Percentiles rank a stretch among this genome's conserved stretches.
Evolutionary conservation across 2,329 filamentous ascomycete genomes (phyloP).

Genomic region (Gyromitra esculenta): DNA sequence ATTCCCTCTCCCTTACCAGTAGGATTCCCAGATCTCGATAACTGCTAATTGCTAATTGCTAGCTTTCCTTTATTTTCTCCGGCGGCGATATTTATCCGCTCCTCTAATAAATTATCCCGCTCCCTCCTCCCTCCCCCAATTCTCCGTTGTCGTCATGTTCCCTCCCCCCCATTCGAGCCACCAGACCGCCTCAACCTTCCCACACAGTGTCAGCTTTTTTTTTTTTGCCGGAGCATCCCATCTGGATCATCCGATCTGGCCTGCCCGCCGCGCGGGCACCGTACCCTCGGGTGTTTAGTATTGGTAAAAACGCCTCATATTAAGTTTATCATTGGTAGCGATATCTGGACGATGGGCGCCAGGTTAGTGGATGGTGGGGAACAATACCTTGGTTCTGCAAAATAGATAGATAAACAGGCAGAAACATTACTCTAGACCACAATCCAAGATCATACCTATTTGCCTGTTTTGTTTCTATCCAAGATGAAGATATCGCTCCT

Average conservation of each 20-base stretch:
- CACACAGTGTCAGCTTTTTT: neutral
- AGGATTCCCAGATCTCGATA: neutral
- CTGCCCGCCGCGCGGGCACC: neutral
- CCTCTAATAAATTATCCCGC: neutral
- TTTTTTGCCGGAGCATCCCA: conserved; percentile 5
- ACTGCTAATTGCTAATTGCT: neutral
- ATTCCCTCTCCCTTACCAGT: neutral
- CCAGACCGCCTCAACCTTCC: neutral
- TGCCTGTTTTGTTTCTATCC: too few relatives aligned
- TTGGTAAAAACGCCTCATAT: neutral
- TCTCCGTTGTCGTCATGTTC: neutral
- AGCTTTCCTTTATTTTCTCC: neutral
- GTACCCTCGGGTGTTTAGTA: neutral
- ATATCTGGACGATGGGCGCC: too few relatives aligned
- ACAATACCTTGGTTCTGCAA: too few relatives aligned
- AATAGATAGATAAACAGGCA: too few relatives aligned
- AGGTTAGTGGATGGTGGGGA: too few relatives aligned
- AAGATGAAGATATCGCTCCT: too few relatives aligned
- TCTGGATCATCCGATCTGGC: conserved; percentile 10
- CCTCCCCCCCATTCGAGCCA: neutral
- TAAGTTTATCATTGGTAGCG: neutral
- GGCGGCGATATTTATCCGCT: conserved; percentile 3
- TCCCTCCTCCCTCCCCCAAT: neutral
- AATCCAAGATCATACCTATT: too few relatives aligned
- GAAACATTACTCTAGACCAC: too few relatives aligned